Conservation (phyloP, 2,329 filamentous ascomycete species). For the Aspergillus cejpii region DNA sequence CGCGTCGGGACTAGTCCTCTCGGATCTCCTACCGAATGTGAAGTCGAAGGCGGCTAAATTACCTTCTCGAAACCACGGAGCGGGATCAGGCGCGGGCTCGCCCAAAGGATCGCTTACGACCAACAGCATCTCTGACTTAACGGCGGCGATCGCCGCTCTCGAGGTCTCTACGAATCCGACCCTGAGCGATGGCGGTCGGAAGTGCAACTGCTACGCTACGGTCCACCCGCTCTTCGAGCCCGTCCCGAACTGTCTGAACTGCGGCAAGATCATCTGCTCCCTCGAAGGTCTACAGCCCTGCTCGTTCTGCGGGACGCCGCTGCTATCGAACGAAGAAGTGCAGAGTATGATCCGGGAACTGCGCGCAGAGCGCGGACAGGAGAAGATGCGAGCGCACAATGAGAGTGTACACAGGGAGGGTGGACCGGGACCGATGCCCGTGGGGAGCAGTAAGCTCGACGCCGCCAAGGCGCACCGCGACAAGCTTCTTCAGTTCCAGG, state of each 20-base stretch:
- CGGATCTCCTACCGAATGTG: constrained; percentile 59
- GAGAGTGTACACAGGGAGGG: constrained; percentile 38
- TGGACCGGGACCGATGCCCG: constrained; percentile 24
- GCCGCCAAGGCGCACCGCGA: constrained; percentile 74
- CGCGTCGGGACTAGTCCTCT: constrained; percentile 71
- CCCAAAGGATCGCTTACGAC: constrained; percentile 47
- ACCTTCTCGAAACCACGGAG: constrained; percentile 63
- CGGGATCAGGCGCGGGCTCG: constrained; percentile 65
- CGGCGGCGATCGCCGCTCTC: constrained; percentile 75
- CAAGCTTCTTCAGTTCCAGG: constrained; percentile 72
- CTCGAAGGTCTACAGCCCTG: constrained; percentile 92
- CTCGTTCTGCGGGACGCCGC: constrained; percentile 73
- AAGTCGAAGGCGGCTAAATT: constrained; percentile 54
- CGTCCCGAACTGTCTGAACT: constrained; percentile 84
- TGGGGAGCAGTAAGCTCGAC: constrained; percentile 50
- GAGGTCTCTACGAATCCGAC: constrained; percentile 89
- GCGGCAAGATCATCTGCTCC: constrained; percentile 91
- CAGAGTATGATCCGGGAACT: constrained; percentile 80
- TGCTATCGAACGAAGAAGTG: constrained; percentile 67
- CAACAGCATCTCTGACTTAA: constrained; percentile 51
- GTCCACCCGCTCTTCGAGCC: constrained; percentile 83
- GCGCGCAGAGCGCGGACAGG: constrained; percentile 75
- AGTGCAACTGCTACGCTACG: constrained; percentile 80
- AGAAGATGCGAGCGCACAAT: constrained; percentile 77
- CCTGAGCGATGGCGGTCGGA: constrained; percentile 56